These are phyloP conservation scores for Irpex lacteus DNA, from an alignment of 1,284 basidiomycete species.

Conservation along the genomic window DNA sequence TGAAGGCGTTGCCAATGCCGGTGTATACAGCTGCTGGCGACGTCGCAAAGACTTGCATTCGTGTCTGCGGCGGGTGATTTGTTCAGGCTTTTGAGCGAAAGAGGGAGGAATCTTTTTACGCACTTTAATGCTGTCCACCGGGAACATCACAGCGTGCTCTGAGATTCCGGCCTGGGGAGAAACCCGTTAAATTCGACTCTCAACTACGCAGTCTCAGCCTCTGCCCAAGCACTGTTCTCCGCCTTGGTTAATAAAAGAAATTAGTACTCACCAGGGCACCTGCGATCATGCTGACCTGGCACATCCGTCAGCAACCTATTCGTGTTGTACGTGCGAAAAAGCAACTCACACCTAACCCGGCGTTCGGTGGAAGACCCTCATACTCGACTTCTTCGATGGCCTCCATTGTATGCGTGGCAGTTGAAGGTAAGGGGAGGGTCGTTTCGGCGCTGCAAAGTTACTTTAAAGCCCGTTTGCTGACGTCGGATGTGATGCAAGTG, in stretches of 20 bases:
- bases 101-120: conserved; percentile 25
- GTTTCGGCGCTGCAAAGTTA: background rate
- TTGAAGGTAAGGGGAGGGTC: background rate
- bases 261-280: conserved; percentile 80
- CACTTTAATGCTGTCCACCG: conserved; percentile 97
- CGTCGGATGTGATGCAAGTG: background rate
- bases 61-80: conserved; percentile 60
- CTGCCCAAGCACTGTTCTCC: background rate
- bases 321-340: conserved; percentile 1
- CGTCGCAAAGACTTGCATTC: conserved; percentile 95
- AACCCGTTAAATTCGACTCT: conserved; percentile 3
- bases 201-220: background rate
- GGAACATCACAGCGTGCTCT: conserved; percentile 99
- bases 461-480: background rate
- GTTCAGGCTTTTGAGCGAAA: background rate
- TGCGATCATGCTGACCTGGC: conserved; percentile 93
- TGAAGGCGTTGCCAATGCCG: conserved; percentile 86
- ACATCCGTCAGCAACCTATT: background rate
- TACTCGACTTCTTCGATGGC: conserved; percentile 65
- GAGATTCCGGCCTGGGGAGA: conserved; percentile 87
- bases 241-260: background rate
- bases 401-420: conserved; percentile 13
- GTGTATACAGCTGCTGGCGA: conserved; percentile 84
- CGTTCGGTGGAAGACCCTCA: conserved; percentile 74
- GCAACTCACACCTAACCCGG: conserved; percentile 61